Evolutionary conservation across 2,329 filamentous ascomycete species (phyloP), one percentile per base, ranked within the genome.

Genomic region (Rhinocladiella similis): DNA sequence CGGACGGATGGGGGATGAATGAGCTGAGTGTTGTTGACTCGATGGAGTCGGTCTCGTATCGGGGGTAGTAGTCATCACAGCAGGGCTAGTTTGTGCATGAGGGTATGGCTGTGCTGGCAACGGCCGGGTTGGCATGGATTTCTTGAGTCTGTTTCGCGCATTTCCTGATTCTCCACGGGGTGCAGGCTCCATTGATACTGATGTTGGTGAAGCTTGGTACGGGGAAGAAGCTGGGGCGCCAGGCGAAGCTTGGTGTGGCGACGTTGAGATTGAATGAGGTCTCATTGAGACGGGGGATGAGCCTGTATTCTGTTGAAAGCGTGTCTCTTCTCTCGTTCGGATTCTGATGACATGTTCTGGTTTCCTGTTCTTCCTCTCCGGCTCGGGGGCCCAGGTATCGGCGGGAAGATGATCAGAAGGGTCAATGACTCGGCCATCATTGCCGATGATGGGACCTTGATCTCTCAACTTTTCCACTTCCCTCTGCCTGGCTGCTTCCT

Each of bases 381-480:
- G 84, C 65, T 87, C 84, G 1, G 84, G 84, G 0, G 84, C 84
- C 84, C 84, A 87, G 1, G 82, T 83, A 59, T 85, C 80, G 2
- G 84, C 76, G 1, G 84, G 84, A 1, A 87, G 74, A 66, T 87
- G 83, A 67, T 87, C 84, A 0, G 83, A 85, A 3, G 84, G 84
- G 68, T 87, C 84, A 63, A 87, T 85, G 54, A 84, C 80, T 33
- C 83, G 78, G 14, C 84, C 84, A 66, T 85, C 82, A 65, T 83
- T 83, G 16, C 81, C 83, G 42, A 86, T 82, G 53, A 87, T 85
- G 6, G 84, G 83, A 2, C 79, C 81, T 38, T 78, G 69, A 42
- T 79, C 75, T 19, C 77, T 72, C 52, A 68, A 52, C 47, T 70
- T 65, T 27, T 74, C 72, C 5, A 70, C 63, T 52, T 77, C 70